phyloP scores from a whole-genome alignment of 441 rosid genomes.

The Syzygium malaccense region DNA sequence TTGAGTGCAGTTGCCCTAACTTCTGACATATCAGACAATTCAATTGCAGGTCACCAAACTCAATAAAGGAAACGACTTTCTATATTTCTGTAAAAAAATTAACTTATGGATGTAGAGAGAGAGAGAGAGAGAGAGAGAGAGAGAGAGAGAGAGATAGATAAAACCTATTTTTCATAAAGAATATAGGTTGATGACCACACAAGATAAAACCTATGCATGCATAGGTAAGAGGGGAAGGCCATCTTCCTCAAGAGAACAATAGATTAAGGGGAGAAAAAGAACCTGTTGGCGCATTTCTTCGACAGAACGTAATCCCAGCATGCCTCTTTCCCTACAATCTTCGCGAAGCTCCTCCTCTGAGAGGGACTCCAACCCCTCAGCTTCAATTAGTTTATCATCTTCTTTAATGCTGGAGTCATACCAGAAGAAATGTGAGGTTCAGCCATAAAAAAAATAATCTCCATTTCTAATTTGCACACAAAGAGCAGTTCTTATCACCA shows the following conservation, averaged over 20 bases:
- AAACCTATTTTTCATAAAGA: neutral
- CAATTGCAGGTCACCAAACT: neutral
- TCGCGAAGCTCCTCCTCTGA: neutral
- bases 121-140: neutral
- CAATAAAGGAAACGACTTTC: neutral
- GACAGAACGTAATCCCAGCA: neutral
- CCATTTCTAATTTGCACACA: neutral
- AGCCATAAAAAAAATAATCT: neutral
- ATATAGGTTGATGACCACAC: neutral
- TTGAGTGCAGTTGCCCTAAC: neutral
- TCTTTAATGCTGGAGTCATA: neutral
- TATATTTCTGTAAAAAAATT: neutral
- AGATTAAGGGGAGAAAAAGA: neutral
- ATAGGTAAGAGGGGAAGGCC: neutral
- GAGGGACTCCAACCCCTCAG: neutral
- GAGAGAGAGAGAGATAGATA: neutral
- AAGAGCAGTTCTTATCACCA: neutral
- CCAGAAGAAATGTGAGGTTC: neutral
- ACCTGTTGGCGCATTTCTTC: slow-evolving; percentile 3
- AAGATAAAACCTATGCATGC: neutral
- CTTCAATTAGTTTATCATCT: neutral
- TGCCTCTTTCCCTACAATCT: slow-evolving; percentile 4
- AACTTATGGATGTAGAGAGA: neutral
- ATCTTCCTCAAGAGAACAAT: neutral
- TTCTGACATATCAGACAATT: neutral